These are phyloP conservation scores for Pythium oligandrum DNA, from an alignment of 352 stramenopile genomes.

Conservation along the genomic window DNA sequence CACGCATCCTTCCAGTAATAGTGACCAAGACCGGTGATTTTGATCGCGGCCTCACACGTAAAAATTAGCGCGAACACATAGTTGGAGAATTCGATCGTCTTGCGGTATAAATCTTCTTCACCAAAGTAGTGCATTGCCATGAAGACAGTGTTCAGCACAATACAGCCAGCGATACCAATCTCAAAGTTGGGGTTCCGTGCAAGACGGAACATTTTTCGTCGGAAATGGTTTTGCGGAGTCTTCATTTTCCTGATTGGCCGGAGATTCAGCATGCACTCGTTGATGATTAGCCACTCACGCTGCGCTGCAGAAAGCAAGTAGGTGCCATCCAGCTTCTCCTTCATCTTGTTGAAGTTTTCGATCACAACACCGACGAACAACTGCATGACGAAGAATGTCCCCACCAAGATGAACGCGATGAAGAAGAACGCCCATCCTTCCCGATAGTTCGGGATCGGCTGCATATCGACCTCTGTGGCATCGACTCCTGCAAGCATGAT, in stretches of 20 bases:
- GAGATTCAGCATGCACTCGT: slow-evolving; percentile 49
- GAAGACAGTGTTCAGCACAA: slow-evolving; percentile 83
- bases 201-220: slow-evolving; percentile 32
- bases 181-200: slow-evolving; percentile 64
- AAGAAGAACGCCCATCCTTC: slow-evolving; percentile 82
- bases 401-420: slow-evolving; percentile 87
- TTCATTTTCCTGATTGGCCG: slow-evolving; percentile 35
- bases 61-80: slow-evolving; percentile 84
- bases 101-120: slow-evolving; percentile 59
- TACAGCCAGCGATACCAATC: slow-evolving; percentile 69
- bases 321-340: slow-evolving; percentile 51
- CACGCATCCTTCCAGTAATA: slow-evolving; percentile 78
- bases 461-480: slow-evolving; percentile 85
- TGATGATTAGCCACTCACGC: slow-evolving; percentile 67
- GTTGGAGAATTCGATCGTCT: slow-evolving; percentile 67
- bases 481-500: slow-evolving; percentile 89
- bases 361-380: slow-evolving; percentile 94
- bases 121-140: slow-evolving; percentile 87
- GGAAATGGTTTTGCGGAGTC: slow-evolving; percentile 33
- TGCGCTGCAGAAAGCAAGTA: slow-evolving; percentile 72
- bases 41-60: slow-evolving; percentile 71
- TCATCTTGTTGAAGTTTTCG: slow-evolving; percentile 89
- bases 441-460: slow-evolving; percentile 79
- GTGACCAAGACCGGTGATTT: slow-evolving; percentile 71
- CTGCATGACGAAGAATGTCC: slow-evolving; percentile 90